Base-by-base conservation (phyloP, 1,284 basidiomycete species). In the Mycosarcoma maydis region DNA sequence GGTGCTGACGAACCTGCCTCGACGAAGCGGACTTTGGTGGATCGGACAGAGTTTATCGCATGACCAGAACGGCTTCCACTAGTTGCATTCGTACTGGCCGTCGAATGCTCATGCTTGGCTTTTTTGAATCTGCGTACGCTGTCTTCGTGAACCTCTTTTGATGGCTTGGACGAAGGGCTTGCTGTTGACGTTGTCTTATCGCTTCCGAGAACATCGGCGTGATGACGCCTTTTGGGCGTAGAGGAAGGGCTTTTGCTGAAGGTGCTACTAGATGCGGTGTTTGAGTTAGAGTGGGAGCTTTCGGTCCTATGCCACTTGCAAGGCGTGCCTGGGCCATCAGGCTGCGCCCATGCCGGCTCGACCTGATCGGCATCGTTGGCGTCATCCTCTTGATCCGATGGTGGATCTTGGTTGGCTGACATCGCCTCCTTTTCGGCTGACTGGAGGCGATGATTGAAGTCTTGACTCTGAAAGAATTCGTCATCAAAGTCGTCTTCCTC, bases 381-480 rank as follows among this genome's bases (percentile, higher is more conserved):
- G 13, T 59, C 61, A 10, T 65, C 59, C 24, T 60, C 67, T 11
- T 44, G 58, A 20, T 70, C 71, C 0, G 68, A 65, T 1, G 51
- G 46, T 4, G 52, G 42, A 23, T 59, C 68, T 34, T 24, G 40
- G 20, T 45, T 59, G 42, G 54, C 42, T 53, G 62, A 68, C 16
- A 45, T 51, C n/a, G 66, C 49, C n/a, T 58, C 53, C 13, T 70
- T 72, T 22, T 81, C 75, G 4, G 75, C 67, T 14, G 73, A 72
- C 8, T 61, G 72, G 2, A 75, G 41, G n/a, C 49, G 36, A 7
- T 54, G 44, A 10, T 53, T 77, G 19, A 83, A 81, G 2, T 76
- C 75, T 19, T 78, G 65, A 16, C 77, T 77, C 46, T 82, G 46
- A 57, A 76, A 81, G 33, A 82, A 75, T 14, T 83, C 81, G 3